These are phyloP conservation scores for Coemansia sp. DNA, from an alignment of 192 early-diverging fungal species.

Conservation along the genomic window DNA sequence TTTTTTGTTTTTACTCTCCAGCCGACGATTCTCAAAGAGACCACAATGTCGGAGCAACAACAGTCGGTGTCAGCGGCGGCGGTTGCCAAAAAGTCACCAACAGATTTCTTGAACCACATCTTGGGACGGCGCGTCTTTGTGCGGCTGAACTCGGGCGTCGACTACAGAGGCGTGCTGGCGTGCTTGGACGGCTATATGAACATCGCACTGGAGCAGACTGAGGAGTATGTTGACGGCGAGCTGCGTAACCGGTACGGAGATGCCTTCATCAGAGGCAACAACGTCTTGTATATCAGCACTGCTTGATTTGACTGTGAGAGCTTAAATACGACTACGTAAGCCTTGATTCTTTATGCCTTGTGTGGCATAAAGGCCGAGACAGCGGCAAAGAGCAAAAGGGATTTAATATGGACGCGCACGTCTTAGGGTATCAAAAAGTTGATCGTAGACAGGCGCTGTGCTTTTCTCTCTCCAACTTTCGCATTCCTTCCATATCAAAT, in stretches of 20 bases:
- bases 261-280: slow-evolving; percentile 97
- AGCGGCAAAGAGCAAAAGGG: neutral
- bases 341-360: neutral
- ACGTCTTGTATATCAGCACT: slow-evolving; percentile 72
- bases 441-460: neutral
- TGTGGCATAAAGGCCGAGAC: slow-evolving; percentile 1
- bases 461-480: neutral
- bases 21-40: neutral
- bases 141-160: slow-evolving; percentile 93
- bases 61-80: slow-evolving; percentile 9
- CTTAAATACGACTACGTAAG: neutral
- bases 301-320: slow-evolving; percentile 26
- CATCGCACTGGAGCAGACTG: slow-evolving; percentile 94
- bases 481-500: neutral
- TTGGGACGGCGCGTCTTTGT: slow-evolving; percentile 88
- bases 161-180: slow-evolving; percentile 90
- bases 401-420: neutral
- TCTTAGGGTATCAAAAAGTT: neutral
- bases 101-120: slow-evolving; percentile 86
- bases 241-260: slow-evolving; percentile 94
- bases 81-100: slow-evolving; percentile 65
- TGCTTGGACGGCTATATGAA: slow-evolving; percentile 98
- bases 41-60: slow-evolving; percentile 14
- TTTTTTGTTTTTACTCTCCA: neutral
- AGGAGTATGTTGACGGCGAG: slow-evolving; percentile 95